Evolutionary conservation across 805 yeast species (phyloP).

Genomic region (Starmera pachycereana): DNA sequence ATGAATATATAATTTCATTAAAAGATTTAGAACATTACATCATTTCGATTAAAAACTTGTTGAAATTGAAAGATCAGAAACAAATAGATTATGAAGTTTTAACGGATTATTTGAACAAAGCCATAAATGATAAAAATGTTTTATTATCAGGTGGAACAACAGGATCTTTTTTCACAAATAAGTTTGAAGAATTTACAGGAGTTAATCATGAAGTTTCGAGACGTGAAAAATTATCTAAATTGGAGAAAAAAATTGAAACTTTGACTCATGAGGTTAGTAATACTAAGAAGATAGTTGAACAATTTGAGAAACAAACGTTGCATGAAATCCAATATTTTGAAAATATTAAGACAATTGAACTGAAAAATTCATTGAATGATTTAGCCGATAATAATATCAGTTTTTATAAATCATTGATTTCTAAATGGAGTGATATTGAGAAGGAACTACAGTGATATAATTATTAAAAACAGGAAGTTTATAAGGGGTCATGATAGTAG

Average conservation of each 20-base stretch:
- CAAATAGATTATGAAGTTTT: slow-evolving; percentile 85
- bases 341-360: slow-evolving; percentile 65
- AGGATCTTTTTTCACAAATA: slow-evolving; percentile 41
- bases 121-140: slow-evolving; percentile 53
- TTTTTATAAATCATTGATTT: slow-evolving; percentile 58
- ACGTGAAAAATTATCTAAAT: slow-evolving; percentile 39
- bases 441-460: slow-evolving; percentile 18
- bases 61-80: slow-evolving; percentile 83
- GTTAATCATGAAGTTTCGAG: slow-evolving; percentile 48
- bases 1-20: slow-evolving; percentile 69
- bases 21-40: slow-evolving; percentile 83
- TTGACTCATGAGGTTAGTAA: slow-evolving; percentile 38
- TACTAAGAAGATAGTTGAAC: slow-evolving; percentile 40
- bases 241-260: slow-evolving; percentile 37
- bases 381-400: slow-evolving; percentile 68
- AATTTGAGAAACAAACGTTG: slow-evolving; percentile 45
- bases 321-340: slow-evolving; percentile 64
- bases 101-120: slow-evolving; percentile 64
- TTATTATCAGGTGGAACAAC: slow-evolving; percentile 38
- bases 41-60: slow-evolving; percentile 49
- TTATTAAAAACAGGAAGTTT: too few relatives aligned
- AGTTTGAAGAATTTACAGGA: slow-evolving; percentile 53
- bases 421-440: slow-evolving; percentile 59
- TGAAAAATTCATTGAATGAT: slow-evolving; percentile 58
- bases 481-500: not conserved